Evolutionary conservation across 1,284 basidiomycete species (phyloP), one percentile per base, ranked within the genome.

Genomic region (Ustilago nuda): DNA sequence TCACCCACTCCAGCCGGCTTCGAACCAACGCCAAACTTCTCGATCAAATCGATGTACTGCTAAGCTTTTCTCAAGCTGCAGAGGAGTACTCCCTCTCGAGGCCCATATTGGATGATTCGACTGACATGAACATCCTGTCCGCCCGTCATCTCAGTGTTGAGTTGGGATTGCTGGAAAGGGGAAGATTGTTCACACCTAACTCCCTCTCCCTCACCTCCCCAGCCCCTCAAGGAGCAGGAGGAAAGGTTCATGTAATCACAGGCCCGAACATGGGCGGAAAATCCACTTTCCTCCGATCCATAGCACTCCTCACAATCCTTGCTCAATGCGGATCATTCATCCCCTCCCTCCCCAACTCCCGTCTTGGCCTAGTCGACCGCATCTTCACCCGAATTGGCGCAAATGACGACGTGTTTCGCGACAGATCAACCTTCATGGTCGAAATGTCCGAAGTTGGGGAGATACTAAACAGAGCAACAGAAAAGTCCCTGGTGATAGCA

Each of bases 251-350:
- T 66, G 85, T 97, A 56, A 92, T 98, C 77, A 98, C 95, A 1
- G 96, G 96, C 0, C 96, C 96, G 0, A 98, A 98, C 83, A 98
- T 98, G 94, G 93, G 48, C 90, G 94, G 81, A 56, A 98, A 99
- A 86, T 95, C 93, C 1, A 98, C 96, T 0, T 89, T 94, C 36
- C 89, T 99, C 19, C 92, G 96, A 15, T 95, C 98, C 85, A 93
- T 91, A 0, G 97, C 96, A 4, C 88, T 99, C 32, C 92, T 98
- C 58, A 89, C 92, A 8, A 92, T 99, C 67, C 89, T 99, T 2
- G 96, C 95, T 0, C 96, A 99, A 86, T 90, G 91, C 7, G 96
- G 96, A 2, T 93, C 92, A 8, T 99, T 93, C 85, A 94, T 99
- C 0, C 97, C 97, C 1, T 95, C 95, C 32, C 90, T 92, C 56